These are phyloP conservation scores for Trichoderma atroviride DNA, from an alignment of 2,329 filamentous ascomycete species.

Conservation along the genomic window DNA sequence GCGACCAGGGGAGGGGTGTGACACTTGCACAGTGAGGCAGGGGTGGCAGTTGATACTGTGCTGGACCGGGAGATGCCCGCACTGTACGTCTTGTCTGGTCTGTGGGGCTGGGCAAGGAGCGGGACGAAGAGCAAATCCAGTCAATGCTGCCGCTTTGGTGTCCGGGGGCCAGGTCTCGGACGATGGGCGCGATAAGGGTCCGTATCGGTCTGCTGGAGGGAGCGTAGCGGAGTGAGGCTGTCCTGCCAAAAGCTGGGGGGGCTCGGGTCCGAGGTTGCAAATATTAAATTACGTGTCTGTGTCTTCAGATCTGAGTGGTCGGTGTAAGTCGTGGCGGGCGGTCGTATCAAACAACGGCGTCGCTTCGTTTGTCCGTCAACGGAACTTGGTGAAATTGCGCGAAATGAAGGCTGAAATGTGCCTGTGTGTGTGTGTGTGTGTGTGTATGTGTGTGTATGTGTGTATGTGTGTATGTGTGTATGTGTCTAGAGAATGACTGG, in stretches of 20 bases:
- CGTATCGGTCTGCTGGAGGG: constrained; percentile 6
- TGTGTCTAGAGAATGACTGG: constrained; percentile 48
- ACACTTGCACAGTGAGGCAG: constrained; percentile 20
- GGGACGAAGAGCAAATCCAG: constrained; percentile 34
- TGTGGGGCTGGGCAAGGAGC: constrained; percentile 36
- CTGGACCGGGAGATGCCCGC: neutral
- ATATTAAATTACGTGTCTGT: constrained; percentile 39
- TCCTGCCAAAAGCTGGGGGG: constrained; percentile 16
- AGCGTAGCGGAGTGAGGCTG: constrained; percentile 13
- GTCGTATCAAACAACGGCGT: constrained; percentile 37
- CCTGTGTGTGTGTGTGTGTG: neutral
- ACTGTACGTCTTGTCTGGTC: constrained; percentile 8
- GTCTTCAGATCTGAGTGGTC: constrained; percentile 34
- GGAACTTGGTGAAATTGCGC: constrained; percentile 31
- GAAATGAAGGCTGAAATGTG: constrained; percentile 30
- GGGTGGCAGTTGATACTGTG: constrained; percentile 23
- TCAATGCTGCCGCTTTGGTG: constrained; percentile 20
- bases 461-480: neutral
- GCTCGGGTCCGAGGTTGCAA: constrained; percentile 11
- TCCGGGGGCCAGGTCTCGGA: constrained; percentile 32
- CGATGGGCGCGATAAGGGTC: constrained; percentile 28
- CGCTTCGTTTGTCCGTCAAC: constrained; percentile 28
- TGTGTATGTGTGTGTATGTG: neutral
- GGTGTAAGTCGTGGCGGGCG: constrained; percentile 32
- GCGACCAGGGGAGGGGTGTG: constrained; percentile 35